phyloP scores from a whole-genome alignment of 2,329 filamentous ascomycete species.

The Colletotrichum sp. region DNA sequence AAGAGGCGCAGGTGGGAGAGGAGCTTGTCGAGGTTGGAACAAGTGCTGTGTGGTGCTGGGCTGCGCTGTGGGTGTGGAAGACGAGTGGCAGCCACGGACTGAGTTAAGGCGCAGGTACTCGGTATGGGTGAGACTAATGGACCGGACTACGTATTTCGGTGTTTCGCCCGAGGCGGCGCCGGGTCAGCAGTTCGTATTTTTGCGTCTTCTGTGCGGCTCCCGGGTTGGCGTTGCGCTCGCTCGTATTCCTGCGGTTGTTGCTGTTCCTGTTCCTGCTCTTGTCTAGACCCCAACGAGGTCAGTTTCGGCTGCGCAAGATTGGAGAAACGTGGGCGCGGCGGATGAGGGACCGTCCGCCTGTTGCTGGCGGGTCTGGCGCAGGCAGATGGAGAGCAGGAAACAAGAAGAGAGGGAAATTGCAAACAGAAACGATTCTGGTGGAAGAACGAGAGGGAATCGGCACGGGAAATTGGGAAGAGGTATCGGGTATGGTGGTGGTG shows the following conservation, averaged over 20 bases:
- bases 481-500: background rate
- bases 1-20: background rate
- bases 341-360: background rate
- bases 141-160: background rate
- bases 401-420: background rate
- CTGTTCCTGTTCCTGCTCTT: background rate
- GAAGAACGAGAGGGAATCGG: background rate
- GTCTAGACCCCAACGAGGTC: background rate
- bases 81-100: background rate
- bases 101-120: background rate
- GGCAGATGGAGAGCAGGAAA: background rate
- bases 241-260: conserved; percentile 3
- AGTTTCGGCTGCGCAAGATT: background rate
- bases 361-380: background rate
- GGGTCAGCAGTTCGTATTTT: background rate
- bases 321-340: background rate
- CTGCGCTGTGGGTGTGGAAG: background rate
- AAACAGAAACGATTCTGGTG: background rate
- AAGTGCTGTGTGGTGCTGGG: background rate
- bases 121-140: background rate
- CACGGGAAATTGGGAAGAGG: background rate
- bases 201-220: background rate
- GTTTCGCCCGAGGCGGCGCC: background rate
- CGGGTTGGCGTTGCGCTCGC: background rate
- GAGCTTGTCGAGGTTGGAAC: background rate